Evolutionary conservation across 768 basidiomycete species (phyloP).

Genomic region (Psilocybe sp.): DNA sequence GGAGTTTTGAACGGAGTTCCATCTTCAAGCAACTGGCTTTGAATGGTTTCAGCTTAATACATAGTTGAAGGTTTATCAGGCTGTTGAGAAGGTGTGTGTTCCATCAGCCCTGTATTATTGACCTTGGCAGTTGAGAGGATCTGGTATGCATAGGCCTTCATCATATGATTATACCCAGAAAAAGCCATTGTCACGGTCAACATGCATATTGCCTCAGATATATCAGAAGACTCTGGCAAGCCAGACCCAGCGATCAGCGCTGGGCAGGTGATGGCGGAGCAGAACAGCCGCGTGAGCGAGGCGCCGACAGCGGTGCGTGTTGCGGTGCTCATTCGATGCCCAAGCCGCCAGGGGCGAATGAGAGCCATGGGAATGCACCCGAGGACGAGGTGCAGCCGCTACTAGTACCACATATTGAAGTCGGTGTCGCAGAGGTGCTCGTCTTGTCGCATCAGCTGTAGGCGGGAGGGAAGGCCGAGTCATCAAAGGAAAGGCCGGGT

Average conservation of each 20-base stretch:
- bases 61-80: too few relatives aligned
- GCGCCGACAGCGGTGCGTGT: conserved; percentile 20
- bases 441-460: conserved; percentile 7
- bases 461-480: background rate
- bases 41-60: too few relatives aligned
- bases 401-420: conserved; percentile 31
- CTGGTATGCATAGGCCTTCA: too few relatives aligned
- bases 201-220: too few relatives aligned
- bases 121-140: too few relatives aligned
- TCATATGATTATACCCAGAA: too few relatives aligned
- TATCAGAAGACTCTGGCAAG: too few relatives aligned
- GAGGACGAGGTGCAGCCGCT: conserved; percentile 16
- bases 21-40: too few relatives aligned
- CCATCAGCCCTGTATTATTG: too few relatives aligned
- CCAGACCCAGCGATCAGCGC: background rate
- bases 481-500: background rate
- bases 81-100: too few relatives aligned
- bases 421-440: conserved; percentile 27
- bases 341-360: conserved; percentile 8
- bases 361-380: background rate
- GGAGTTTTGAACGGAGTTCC: too few relatives aligned
- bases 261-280: conserved; percentile 8
- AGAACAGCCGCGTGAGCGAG: background rate
- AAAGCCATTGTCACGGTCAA: too few relatives aligned
- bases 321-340: conserved; percentile 34